A percentile compares a stretch with the other conserved stretches of the same genome.
These are phyloP conservation scores for Suillus plorans DNA, from an alignment of 768 basidiomycete species.

Conservation along the genomic window DNA sequence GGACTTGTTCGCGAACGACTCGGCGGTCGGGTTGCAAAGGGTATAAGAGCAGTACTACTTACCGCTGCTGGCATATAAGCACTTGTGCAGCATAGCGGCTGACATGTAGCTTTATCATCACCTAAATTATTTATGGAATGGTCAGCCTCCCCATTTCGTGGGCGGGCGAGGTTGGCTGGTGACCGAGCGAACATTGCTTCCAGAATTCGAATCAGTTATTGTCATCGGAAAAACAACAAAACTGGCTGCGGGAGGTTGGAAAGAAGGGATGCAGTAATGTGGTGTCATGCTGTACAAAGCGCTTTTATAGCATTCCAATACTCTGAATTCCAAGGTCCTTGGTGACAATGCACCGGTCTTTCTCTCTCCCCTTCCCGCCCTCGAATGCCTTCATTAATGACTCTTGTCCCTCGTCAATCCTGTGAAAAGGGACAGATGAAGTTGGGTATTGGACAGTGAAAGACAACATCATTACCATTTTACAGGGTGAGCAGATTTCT, in stretches of 20 bases:
- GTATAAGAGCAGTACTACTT: neutral
- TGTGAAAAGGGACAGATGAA: slow-evolving; percentile 28
- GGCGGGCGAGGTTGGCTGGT: neutral
- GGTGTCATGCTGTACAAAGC: neutral
- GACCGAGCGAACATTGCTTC: neutral
- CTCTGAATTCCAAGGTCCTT: slow-evolving; percentile 75
- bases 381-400: slow-evolving; percentile 76
- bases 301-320: slow-evolving; percentile 55
- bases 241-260: neutral
- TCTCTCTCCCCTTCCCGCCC: slow-evolving; percentile 67
- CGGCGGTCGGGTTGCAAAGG: neutral
- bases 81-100: neutral
- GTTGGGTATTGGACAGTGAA: neutral
- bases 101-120: neutral
- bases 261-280: neutral
- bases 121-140: too few species aligned
- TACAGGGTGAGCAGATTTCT: slow-evolving; percentile 74
- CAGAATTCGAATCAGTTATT: neutral
- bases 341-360: slow-evolving; percentile 67
- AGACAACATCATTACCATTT: slow-evolving; percentile 62
- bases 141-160: neutral
- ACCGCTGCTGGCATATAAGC: neutral
- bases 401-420: slow-evolving; percentile 84
- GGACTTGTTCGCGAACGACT: slow-evolving; percentile 1
- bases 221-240: neutral